Base-by-base conservation (phyloP, 1,284 basidiomycete genomes). In the Ustilago sp. region DNA sequence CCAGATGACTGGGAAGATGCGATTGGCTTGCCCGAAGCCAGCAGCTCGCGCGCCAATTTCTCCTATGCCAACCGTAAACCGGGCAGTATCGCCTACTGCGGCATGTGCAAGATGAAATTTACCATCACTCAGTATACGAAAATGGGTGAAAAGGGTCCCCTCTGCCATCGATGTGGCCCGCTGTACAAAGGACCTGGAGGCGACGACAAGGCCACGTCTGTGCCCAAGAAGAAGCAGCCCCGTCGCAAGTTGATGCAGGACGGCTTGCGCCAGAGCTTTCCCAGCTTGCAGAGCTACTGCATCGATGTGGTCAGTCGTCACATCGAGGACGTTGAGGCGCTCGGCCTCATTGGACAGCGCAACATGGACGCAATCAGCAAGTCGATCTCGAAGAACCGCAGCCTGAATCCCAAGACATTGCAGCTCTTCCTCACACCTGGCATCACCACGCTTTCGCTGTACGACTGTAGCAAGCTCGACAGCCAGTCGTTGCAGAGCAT, bases 261-360 rank as follows among this genome's bases (percentile, higher is more conserved):
- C 35, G 74, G 67, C 3, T 12, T 64, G 41, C 66, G 67, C 13
- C 58, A 64, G 47, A 86, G 87, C 3, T 89, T 93, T 35, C 91
- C 91, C 0, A 89, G 89, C 6, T 88, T 96, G 19, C 92, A 92
- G 12, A 90, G 91, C 4, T 80, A 94, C 19, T 96, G 94, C 81
- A 93, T 96, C 53, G 88, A 95, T 92, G 88, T 98, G 35, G 91
- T 98, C 67, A 92, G 92, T 34, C 89, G 90, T 55, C 90, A 94
- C 83, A 97, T 98, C 64, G 90, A 95, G 68, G 92, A 95, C 73
- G 92, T 98, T 15, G 95, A 98, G 73, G 92, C 93, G 0, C 88
- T 98, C 6, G 94, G 95, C 0, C 91, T 94, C 80, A 93, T 98
- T 62, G 93, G 94, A 0, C 82, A 89, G 1, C 59, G 68, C 51